Conservation (phyloP, 129 eudicot genomes). For the Kitagawia praeruptora region DNA sequence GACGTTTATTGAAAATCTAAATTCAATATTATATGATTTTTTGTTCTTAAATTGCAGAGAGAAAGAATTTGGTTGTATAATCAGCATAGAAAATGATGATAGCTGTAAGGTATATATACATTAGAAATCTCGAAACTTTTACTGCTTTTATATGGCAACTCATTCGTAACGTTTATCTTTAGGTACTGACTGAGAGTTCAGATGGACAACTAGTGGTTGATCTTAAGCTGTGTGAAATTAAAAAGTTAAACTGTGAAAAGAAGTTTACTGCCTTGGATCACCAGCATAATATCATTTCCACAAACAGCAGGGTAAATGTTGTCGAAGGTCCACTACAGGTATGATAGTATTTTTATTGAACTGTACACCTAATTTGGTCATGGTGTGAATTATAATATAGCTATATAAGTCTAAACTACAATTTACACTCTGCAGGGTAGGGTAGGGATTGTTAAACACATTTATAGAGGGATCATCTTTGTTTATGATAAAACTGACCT, state of each 20-base stretch:
- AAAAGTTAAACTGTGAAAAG: constrained; percentile 47
- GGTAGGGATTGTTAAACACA: constrained; percentile 64
- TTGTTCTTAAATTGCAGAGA: constrained; percentile 41
- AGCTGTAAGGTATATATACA: constrained; percentile 45
- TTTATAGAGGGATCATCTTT: constrained; percentile 67
- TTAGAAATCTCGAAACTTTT: constrained; percentile 5
- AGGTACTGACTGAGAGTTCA: constrained; percentile 60
- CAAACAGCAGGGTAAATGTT: constrained; percentile 50
- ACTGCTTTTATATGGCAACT: not conserved
- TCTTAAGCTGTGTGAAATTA: constrained; percentile 40
- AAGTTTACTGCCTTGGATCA: constrained; percentile 62
- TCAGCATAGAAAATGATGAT: constrained; percentile 67
- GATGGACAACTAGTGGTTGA: constrained; percentile 42
- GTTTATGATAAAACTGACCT: constrained; percentile 53
- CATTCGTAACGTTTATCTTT: constrained; percentile 9
- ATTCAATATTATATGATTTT: not conserved
- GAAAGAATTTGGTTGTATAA: constrained; percentile 71
- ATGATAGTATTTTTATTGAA: constrained; percentile 2
- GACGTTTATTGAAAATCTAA: not conserved
- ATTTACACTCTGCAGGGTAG: constrained; percentile 52
- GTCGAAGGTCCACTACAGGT: constrained; percentile 89
- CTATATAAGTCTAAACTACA: not conserved
- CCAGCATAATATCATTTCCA: constrained; percentile 46
- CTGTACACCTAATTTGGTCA: not conserved
- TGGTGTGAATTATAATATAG: not conserved